Percentiles rank a stretch among this genome's conserved stretches.
Conservation (phyloP, 495 filamentous ascomycete genomes). For the Cercophora newfieldiana region DNA sequence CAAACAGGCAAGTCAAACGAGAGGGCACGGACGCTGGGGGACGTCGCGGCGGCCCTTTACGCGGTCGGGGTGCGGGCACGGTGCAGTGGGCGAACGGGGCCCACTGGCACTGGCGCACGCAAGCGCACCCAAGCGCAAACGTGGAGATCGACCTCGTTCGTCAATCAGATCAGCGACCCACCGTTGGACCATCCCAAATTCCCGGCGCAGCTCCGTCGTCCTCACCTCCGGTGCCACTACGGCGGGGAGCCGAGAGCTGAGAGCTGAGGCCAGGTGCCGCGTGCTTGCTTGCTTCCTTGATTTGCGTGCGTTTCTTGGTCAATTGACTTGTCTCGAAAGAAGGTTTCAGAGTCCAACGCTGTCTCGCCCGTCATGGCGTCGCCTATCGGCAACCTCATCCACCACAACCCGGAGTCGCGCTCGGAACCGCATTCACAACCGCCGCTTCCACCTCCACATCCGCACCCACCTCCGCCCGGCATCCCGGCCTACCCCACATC, state of each 20-base stretch:
- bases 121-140: too few relatives aligned
- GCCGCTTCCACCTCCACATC: slow-evolving; percentile 11
- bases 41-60: too few relatives aligned
- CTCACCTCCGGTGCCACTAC: neutral
- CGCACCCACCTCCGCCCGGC: neutral
- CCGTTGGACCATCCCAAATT: neutral
- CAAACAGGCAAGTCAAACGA: neutral
- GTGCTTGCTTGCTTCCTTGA: neutral
- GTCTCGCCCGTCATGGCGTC: slow-evolving; percentile 25
- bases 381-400: slow-evolving; percentile 27
- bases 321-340: neutral
- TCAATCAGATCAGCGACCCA: neutral
- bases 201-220: neutral
- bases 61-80: too few relatives aligned
- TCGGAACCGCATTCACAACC: slow-evolving; percentile 7
- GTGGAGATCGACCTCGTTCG: neutral
- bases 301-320: neutral
- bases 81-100: too few relatives aligned
- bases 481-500: neutral
- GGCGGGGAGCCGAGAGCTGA: neutral
- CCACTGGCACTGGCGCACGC: too few relatives aligned
- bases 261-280: neutral
- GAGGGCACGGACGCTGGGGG: neutral
- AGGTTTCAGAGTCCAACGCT: neutral
- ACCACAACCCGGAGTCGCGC: neutral